Evolutionary conservation across 2,329 filamentous ascomycete species (phyloP).

Genomic region (Cytospora schulzeri): DNA sequence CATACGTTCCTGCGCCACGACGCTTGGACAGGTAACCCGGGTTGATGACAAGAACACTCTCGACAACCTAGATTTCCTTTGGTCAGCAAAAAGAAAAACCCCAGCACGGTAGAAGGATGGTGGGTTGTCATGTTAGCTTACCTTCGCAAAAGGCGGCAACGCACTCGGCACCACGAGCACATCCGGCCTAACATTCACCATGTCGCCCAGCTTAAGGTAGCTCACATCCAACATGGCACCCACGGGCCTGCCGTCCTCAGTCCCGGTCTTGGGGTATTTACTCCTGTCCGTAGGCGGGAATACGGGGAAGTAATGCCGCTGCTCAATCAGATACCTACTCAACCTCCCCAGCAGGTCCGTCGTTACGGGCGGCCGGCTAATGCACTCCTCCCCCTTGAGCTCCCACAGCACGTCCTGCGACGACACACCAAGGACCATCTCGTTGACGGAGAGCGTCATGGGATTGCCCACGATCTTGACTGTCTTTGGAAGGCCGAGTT

Average conservation of each 20-base stretch:
- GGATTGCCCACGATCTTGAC: slow-evolving; percentile 80
- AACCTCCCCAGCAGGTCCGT: slow-evolving; percentile 70
- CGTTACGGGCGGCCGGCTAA: slow-evolving; percentile 58
- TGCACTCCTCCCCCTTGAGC: slow-evolving; percentile 72
- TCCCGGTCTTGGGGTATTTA: slow-evolving; percentile 66
- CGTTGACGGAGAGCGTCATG: slow-evolving; percentile 86
- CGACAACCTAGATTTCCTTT: slow-evolving; percentile 69
- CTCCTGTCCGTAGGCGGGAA: slow-evolving; percentile 78
- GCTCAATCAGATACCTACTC: slow-evolving; percentile 78
- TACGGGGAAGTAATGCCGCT: slow-evolving; percentile 87
- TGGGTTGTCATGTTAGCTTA: slow-evolving; percentile 47
- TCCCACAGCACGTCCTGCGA: slow-evolving; percentile 85
- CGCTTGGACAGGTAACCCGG: slow-evolving; percentile 86
- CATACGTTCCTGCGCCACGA: slow-evolving; percentile 81
- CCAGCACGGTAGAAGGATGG: not conserved
- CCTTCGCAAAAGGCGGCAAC: slow-evolving; percentile 85
- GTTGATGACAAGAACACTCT: slow-evolving; percentile 88
- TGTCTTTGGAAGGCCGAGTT: slow-evolving; percentile 77
- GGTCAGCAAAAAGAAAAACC: slow-evolving; percentile 19
- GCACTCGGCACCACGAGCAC: slow-evolving; percentile 81
- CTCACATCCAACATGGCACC: slow-evolving; percentile 81
- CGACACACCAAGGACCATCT: slow-evolving; percentile 78
- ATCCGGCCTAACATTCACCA: slow-evolving; percentile 83
- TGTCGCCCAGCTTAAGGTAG: slow-evolving; percentile 87
- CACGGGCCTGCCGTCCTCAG: slow-evolving; percentile 60